phyloP scores from a whole-genome alignment of 768 basidiomycete species.

The Rhizopogon roseolus region DNA sequence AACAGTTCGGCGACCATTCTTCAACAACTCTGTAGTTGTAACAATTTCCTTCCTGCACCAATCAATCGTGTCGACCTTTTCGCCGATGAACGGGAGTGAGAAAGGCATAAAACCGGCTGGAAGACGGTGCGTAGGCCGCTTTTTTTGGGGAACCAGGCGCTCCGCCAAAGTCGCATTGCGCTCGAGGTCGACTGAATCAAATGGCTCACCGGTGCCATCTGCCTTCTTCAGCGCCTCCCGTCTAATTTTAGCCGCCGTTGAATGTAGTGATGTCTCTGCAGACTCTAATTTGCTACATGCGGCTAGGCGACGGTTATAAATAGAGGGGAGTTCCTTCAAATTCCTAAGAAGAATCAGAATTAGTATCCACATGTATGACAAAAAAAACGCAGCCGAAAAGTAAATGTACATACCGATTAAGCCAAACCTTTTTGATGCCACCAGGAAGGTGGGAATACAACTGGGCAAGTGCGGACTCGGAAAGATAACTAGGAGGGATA shows the following conservation, averaged over 20 bases:
- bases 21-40: constrained; percentile 46
- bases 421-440: constrained; percentile 87
- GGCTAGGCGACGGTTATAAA: constrained; percentile 70
- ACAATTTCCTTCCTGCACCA: constrained; percentile 80
- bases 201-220: constrained; percentile 22
- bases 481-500: constrained; percentile 75
- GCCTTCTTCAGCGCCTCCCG: constrained; percentile 47
- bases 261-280: constrained; percentile 76
- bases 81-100: constrained; percentile 62
- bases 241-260: constrained; percentile 70
- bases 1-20: constrained; percentile 37
- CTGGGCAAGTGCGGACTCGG: constrained; percentile 56
- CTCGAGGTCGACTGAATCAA: constrained; percentile 23
- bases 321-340: constrained; percentile 79
- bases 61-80: constrained; percentile 91
- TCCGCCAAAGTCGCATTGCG: constrained; percentile 35
- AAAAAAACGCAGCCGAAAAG: not conserved
- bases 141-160: constrained; percentile 57
- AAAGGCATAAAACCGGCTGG: constrained; percentile 47
- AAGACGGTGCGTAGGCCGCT: constrained; percentile 80
- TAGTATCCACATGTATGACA: not conserved
- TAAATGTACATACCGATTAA: constrained; percentile 58
- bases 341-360: constrained; percentile 41
- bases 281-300: constrained; percentile 80
- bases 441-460: constrained; percentile 86